Percentiles rank a stretch among this genome's conserved stretches.
These are phyloP conservation scores for Epichloe gansuensis DNA, from an alignment of 2,329 filamentous ascomycete genomes.

Conservation along the genomic window DNA sequence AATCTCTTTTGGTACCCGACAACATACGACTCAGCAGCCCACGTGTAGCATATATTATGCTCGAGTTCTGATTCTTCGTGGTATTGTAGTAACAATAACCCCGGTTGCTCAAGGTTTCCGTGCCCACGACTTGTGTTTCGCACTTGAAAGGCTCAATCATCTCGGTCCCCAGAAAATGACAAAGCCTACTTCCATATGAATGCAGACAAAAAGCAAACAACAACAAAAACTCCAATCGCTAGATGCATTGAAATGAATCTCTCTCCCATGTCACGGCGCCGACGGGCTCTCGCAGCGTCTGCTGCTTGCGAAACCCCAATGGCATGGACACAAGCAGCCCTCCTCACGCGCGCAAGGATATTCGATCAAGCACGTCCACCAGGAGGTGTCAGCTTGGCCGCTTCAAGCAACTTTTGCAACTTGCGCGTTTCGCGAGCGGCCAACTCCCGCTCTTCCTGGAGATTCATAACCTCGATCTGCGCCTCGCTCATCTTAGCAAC, in stretches of 20 bases:
- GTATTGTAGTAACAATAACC: background rate
- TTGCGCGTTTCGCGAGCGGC: slow-evolving; percentile 59
- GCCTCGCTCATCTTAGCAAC: slow-evolving; percentile 68
- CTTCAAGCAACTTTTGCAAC: slow-evolving; percentile 54
- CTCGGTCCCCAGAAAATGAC: slow-evolving; percentile 2
- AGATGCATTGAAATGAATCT: slow-evolving; percentile 18
- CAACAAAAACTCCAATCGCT: slow-evolving; percentile 26
- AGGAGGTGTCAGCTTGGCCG: slow-evolving; percentile 45
- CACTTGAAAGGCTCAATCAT: background rate
- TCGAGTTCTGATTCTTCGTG: background rate
- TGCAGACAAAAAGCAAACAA: slow-evolving; percentile 13
- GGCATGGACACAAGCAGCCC: background rate
- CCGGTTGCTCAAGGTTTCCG: background rate
- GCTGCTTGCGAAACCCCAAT: background rate
- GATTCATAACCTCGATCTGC: slow-evolving; percentile 71
- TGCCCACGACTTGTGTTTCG: background rate
- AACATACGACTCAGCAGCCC: background rate
- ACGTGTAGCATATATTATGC: background rate
- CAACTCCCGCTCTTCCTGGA: slow-evolving; percentile 64
- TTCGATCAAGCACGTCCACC: slow-evolving; percentile 5
- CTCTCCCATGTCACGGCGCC: background rate
- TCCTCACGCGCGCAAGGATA: background rate
- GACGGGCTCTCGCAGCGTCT: background rate
- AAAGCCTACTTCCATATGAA: slow-evolving; percentile 9
- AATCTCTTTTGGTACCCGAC: background rate